Base-by-base conservation (phyloP, 2,329 filamentous ascomycete species). In the Juglanconis oblonga region DNA sequence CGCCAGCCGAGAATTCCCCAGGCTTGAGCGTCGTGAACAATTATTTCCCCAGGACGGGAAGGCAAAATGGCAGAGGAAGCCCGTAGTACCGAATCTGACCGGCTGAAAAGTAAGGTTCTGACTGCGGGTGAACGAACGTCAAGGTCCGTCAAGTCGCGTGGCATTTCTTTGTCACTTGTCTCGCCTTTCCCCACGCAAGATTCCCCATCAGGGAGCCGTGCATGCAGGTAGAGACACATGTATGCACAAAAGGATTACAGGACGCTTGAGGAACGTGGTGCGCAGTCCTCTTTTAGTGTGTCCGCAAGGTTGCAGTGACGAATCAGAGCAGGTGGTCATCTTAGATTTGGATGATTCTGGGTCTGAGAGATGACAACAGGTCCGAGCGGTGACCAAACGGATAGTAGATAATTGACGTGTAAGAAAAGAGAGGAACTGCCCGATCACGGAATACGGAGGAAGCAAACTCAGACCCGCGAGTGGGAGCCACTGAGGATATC, bases 151-250 rank as follows among this genome's bases (percentile, higher is more conserved):
- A 40, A 52, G 48, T 59, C 60, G 60, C 52, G 52, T 62, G 60
- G 56, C 60, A 38, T 52, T 52, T 49, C 42, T 62, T 58, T 59
- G 60, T 55, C 51, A 52, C 40, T 56, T 48, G 57, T 62, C 42
- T 59, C 48, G 49, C 36, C 42, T 47, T 47, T 32, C 53, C 52
- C 42, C 50, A 53, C 45, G 50, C 48, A 55, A 31, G 36, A 10
- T 45, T 6, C 5, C 42, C 57, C 54, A 31, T 49, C 54, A 57
- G 38, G 29, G 45, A 38, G 13, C 44, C 49, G 35, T 50, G 56
- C 54, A 58, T 48, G 55, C 42, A 14, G 33, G 17, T 36, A 38
- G 29, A 38, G 42, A 52, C 40, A 55, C n/a, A 53, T 47, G 29
- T 11, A 58, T 40, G 40, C 40, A 47, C 17, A 32, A 32, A 35